A percentile compares a stretch with the other conserved stretches of the same genome.
phyloP scores from a whole-genome alignment of 2,329 filamentous ascomycete genomes.

The Elsinoe ampelina region DNA sequence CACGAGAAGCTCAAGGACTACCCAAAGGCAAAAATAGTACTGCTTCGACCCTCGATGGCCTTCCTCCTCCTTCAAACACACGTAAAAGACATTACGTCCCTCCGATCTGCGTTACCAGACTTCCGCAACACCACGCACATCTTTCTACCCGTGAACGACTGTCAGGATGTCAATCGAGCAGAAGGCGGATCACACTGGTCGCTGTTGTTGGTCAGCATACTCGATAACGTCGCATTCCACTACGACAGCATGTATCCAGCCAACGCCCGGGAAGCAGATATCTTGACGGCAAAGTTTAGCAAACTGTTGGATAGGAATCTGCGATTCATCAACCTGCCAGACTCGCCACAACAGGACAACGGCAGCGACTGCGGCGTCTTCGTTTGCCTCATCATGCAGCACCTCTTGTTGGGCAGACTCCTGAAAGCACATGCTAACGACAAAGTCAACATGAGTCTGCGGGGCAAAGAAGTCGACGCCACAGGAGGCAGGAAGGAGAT shows the following conservation, averaged over 20 bases:
- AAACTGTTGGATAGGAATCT: constrained; percentile 57
- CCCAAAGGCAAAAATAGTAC: constrained; percentile 74
- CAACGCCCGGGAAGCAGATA: constrained; percentile 65
- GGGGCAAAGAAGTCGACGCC: constrained; percentile 74
- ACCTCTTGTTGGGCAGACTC: constrained; percentile 77
- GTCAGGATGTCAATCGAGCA: constrained; percentile 61
- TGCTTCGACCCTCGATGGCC: constrained; percentile 86
- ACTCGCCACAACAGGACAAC: constrained; percentile 86
- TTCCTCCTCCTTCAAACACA: constrained; percentile 73
- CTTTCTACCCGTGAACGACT: constrained; percentile 93
- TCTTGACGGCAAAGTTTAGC: constrained; percentile 60
- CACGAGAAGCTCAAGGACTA: constrained; percentile 74
- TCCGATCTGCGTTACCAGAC: constrained; percentile 64
- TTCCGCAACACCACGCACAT: constrained; percentile 78
- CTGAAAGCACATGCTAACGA: constrained; percentile 68
- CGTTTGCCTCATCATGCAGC: constrained; percentile 89
- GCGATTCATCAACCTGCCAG: constrained; percentile 70
- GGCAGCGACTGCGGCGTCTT: constrained; percentile 91
- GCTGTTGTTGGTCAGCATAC: constrained; percentile 74
- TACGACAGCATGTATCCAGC: constrained; percentile 77
- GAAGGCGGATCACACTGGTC: constrained; percentile 95
- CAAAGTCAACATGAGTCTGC: constrained; percentile 92
- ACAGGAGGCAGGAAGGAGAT: constrained; percentile 78
- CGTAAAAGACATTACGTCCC: constrained; percentile 41
- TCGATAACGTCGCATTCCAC: constrained; percentile 89